phyloP scores from a whole-genome alignment of 1,284 basidiomycete species.

The Cryptococcus sp. region DNA sequence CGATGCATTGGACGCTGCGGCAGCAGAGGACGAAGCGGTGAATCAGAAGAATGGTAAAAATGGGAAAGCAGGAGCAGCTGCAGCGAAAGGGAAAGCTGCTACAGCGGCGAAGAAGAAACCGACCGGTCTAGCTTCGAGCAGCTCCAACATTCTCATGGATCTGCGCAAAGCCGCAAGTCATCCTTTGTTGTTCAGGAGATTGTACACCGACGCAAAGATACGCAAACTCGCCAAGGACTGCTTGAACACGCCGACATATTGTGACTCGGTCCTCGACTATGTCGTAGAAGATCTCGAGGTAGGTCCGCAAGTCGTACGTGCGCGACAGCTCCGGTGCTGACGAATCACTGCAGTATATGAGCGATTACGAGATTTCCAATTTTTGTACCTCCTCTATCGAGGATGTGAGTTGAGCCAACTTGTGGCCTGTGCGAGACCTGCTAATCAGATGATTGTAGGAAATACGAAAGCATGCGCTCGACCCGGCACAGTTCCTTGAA shows the following conservation, averaged over 20 bases:
- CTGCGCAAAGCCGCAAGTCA: slow-evolving; percentile 93
- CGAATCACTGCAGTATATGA: slow-evolving; percentile 60
- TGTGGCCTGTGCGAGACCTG: neutral
- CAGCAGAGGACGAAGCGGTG: slow-evolving; percentile 41
- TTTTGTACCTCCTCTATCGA: slow-evolving; percentile 70
- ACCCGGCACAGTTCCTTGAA: slow-evolving; percentile 75
- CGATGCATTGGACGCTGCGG: slow-evolving; percentile 38
- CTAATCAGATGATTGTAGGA: slow-evolving; percentile 58
- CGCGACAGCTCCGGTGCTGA: neutral
- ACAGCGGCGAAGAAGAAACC: slow-evolving; percentile 14
- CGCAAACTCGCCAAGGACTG: slow-evolving; percentile 75
- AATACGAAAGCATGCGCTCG: slow-evolving; percentile 73
- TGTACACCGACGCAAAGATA: slow-evolving; percentile 77
- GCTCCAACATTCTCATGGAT: slow-evolving; percentile 84
- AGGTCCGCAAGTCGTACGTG: slow-evolving; percentile 9
- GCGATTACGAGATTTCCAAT: slow-evolving; percentile 84
- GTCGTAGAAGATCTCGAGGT: slow-evolving; percentile 85
- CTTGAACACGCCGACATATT: slow-evolving; percentile 83
- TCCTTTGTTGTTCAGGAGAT: slow-evolving; percentile 88
- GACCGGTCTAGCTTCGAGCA: slow-evolving; percentile 26
- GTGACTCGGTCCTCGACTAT: slow-evolving; percentile 73
- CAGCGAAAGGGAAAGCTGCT: slow-evolving; percentile 61
- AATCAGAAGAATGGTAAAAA: slow-evolving; percentile 60
- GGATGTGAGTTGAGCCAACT: slow-evolving; percentile 60
- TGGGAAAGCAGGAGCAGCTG: slow-evolving; percentile 57